Evolutionary conservation across 2,329 filamentous ascomycete species (phyloP).

Genomic region (Cladophialophora exuberans): DNA sequence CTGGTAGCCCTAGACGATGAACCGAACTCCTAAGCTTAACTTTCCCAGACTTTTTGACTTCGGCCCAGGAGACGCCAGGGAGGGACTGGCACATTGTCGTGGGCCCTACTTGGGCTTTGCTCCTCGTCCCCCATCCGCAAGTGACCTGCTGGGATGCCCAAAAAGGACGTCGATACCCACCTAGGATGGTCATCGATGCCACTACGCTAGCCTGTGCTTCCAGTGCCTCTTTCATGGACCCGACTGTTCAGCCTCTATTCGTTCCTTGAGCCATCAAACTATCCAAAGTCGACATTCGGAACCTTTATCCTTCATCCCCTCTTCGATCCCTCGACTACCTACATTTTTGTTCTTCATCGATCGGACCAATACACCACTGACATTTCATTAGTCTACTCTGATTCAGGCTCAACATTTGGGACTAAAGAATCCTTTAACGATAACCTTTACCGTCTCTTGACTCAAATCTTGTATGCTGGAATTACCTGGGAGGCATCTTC

Average conservation of each 20-base stretch:
- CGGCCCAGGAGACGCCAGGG: slow-evolving; percentile 10
- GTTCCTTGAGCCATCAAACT: not conserved
- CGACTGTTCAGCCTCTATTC: slow-evolving; percentile 4
- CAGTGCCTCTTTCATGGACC: slow-evolving; percentile 19
- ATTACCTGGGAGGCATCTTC: not conserved
- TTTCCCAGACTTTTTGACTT: slow-evolving; percentile 10
- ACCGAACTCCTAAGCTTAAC: slow-evolving; percentile 8
- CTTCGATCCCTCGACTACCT: not conserved
- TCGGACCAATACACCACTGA: not conserved
- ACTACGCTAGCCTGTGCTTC: slow-evolving; percentile 29
- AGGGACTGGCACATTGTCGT: slow-evolving; percentile 6
- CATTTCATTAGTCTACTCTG: too few relatives aligned
- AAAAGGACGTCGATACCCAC: slow-evolving; percentile 25
- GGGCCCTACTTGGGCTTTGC: slow-evolving; percentile 17
- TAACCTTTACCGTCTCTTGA: not conserved
- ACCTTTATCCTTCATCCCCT: not conserved
- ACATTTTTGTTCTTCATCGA: not conserved
- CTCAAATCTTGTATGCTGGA: not conserved
- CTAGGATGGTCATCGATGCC: slow-evolving; percentile 23
- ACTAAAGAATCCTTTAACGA: too few relatives aligned
- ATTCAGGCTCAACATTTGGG: too few relatives aligned
- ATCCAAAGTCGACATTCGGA: not conserved
- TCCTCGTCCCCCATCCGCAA: slow-evolving; percentile 19
- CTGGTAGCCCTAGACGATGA: slow-evolving; percentile 13
- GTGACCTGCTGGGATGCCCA: slow-evolving; percentile 19